phyloP scores from a whole-genome alignment of 2,329 filamentous ascomycete genomes.

The Helotiales sp. region DNA sequence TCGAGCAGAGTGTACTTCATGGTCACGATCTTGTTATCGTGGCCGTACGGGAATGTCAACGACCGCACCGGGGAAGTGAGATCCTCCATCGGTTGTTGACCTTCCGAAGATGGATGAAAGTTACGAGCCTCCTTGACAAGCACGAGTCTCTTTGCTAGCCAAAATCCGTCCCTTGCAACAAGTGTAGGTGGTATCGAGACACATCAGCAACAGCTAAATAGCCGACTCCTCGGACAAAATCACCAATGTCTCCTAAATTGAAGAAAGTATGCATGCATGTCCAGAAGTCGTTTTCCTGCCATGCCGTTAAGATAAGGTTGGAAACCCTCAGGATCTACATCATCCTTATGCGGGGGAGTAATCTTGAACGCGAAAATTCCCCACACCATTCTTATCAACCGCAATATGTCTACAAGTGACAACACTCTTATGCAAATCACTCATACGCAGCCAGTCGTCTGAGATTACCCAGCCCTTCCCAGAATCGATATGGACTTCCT shows the following conservation, averaged over 20 bases:
- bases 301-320: too few relatives aligned
- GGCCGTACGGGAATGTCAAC: neutral
- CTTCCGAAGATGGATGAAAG: too few relatives aligned
- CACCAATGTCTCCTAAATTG: too few relatives aligned
- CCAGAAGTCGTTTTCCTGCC: too few relatives aligned
- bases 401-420: neutral
- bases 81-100: neutral
- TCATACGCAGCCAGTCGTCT: slow-evolving; percentile 4
- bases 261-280: too few relatives aligned
- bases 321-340: neutral
- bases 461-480: neutral
- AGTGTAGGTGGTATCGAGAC: too few relatives aligned
- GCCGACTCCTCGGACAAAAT: neutral
- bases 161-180: too few relatives aligned
- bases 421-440: neutral
- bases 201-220: neutral
- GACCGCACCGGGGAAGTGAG: neutral
- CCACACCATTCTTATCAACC: neutral
- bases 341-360: neutral
- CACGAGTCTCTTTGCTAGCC: too few relatives aligned
- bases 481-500: neutral
- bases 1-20: neutral
- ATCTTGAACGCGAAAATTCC: neutral
- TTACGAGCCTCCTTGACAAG: too few relatives aligned
- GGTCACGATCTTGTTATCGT: neutral